Percentiles rank a stretch among this genome's conserved stretches.
phyloP scores from a whole-genome alignment of 345 rosid species.

The Lepidium africanum region DNA sequence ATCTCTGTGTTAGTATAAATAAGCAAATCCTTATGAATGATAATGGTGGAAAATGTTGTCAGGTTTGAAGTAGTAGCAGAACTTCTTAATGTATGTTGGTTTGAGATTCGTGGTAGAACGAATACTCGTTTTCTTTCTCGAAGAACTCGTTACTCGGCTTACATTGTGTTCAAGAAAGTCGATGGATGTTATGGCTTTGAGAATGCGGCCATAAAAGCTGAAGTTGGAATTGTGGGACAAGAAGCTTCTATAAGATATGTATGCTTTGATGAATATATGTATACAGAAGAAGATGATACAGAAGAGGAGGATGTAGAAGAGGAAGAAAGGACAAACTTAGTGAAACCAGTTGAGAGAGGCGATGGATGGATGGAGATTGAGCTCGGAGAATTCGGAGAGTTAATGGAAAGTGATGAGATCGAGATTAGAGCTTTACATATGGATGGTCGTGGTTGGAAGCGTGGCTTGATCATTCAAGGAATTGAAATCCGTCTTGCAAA shows the following conservation, averaged over 20 bases:
- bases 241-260: neutral
- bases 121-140: neutral
- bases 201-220: conserved; percentile 1
- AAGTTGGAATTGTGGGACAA: conserved; percentile 14
- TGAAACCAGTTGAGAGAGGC: neutral
- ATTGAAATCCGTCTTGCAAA: neutral
- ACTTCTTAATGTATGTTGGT: neutral
- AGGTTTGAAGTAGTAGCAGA: neutral
- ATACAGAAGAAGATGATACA: neutral
- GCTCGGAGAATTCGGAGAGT: neutral
- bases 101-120: conserved; percentile 4
- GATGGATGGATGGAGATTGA: conserved; percentile 12
- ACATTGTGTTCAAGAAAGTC: conserved; percentile 6
- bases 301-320: neutral
- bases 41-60: neutral
- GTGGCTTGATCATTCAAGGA: conserved; percentile 1
- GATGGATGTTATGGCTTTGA: neutral
- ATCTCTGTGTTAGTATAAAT: neutral
- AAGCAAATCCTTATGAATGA: neutral
- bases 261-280: neutral
- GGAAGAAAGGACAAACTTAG: neutral
- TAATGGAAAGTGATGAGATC: neutral
- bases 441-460: neutral
- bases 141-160: conserved; percentile 6
- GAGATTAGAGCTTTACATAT: neutral